These are phyloP conservation scores for Colletotrichum tropicale DNA, from an alignment of 2,329 filamentous ascomycete species.

Conservation along the genomic window DNA sequence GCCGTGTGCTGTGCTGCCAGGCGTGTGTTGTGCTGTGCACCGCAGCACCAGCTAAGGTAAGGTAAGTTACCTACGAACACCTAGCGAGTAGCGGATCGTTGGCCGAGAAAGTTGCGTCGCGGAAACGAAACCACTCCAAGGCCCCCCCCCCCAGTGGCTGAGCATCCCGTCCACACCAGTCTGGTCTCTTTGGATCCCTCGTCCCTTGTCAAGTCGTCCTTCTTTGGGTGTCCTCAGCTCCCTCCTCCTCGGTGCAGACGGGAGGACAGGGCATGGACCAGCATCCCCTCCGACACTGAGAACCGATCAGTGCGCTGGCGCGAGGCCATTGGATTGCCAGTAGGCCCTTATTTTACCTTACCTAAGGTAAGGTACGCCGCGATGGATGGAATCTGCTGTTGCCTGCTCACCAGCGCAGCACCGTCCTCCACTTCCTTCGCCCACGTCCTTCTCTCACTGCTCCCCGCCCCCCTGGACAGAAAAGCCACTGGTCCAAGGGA, in stretches of 20 bases:
- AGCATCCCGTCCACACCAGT: background rate
- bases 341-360: background rate
- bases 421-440: background rate
- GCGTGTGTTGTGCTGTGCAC: background rate
- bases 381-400: background rate
- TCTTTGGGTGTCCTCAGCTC: background rate
- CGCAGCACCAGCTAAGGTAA: background rate
- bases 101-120: background rate
- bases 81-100: background rate
- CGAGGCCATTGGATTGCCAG: background rate
- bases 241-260: background rate
- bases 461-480: background rate
- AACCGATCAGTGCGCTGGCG: slow-evolving; percentile 8
- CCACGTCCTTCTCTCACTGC: background rate
- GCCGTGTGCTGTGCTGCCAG: background rate
- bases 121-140: background rate
- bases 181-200: background rate
- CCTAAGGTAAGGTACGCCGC: background rate
- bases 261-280: background rate
- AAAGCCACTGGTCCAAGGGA: background rate
- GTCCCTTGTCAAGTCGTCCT: background rate
- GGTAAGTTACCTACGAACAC: background rate
- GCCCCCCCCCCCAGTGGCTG: background rate
- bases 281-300: background rate
- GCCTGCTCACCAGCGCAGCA: background rate